Percentiles rank a stretch among this genome's conserved stretches.
These are phyloP conservation scores for Cardamine resedifolia DNA, from an alignment of 345 rosid species.

Conservation along the genomic window DNA sequence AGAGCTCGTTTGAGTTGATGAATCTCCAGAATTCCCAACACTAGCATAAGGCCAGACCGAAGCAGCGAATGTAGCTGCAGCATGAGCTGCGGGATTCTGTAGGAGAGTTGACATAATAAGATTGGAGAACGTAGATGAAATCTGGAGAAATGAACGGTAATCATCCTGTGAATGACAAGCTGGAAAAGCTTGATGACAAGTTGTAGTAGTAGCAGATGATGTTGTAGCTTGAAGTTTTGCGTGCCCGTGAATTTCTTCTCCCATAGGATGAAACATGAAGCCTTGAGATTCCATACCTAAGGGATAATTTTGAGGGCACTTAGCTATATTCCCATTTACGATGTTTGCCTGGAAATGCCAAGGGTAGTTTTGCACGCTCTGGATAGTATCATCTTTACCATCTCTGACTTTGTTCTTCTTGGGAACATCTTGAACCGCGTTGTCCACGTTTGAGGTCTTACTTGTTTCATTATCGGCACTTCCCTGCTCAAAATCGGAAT, in stretches of 20 bases:
- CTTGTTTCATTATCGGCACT: slow-evolving; percentile 49
- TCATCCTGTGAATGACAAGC: slow-evolving; percentile 59
- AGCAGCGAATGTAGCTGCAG: slow-evolving; percentile 86
- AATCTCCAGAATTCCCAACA: slow-evolving; percentile 50
- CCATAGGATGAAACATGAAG: slow-evolving; percentile 47
- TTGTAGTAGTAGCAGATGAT: slow-evolving; percentile 46
- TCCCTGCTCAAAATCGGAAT: slow-evolving; percentile 46
- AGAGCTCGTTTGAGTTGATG: slow-evolving; percentile 52
- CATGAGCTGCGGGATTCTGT: slow-evolving; percentile 91
- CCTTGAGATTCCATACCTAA: slow-evolving; percentile 48
- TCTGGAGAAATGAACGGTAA: slow-evolving; percentile 65
- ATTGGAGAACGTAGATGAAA: slow-evolving; percentile 73
- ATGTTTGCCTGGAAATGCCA: slow-evolving; percentile 64
- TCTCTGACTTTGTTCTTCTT: slow-evolving; percentile 32
- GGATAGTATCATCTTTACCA: slow-evolving; percentile 30
- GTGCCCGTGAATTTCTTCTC: slow-evolving; percentile 48
- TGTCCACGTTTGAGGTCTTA: slow-evolving; percentile 48
- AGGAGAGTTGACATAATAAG: slow-evolving; percentile 69
- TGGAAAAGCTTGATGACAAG: slow-evolving; percentile 56
- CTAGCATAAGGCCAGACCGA: slow-evolving; percentile 73
- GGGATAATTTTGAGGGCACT: slow-evolving; percentile 46
- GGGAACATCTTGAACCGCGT: slow-evolving; percentile 35
- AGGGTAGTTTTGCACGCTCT: slow-evolving; percentile 56
- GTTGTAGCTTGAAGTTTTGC: slow-evolving; percentile 43
- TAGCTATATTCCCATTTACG: slow-evolving; percentile 54